phyloP scores from a whole-genome alignment of 2,329 filamentous ascomycete genomes.

The Colletotrichum horii region DNA sequence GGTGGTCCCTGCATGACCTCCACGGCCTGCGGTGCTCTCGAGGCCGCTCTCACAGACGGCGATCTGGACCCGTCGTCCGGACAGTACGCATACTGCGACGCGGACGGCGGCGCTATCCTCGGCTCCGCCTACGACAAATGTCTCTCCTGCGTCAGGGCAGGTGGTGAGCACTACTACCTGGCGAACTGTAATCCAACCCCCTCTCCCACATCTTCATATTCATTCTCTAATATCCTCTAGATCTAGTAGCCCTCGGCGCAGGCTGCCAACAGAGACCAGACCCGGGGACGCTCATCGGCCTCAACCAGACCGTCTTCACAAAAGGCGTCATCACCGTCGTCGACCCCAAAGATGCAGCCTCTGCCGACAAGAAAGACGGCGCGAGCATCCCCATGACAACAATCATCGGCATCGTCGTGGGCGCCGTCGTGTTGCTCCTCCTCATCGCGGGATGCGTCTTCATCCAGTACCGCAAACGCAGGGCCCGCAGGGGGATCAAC shows the following conservation, averaged over 20 bases:
- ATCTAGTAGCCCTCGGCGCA: conserved; percentile 55
- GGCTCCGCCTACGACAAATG: conserved; percentile 43
- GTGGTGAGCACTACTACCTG: conserved; percentile 46
- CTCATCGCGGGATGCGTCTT: conserved; percentile 44
- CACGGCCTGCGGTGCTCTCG: conserved; percentile 53
- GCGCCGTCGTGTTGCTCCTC: conserved; percentile 40
- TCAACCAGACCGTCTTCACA: conserved; percentile 53
- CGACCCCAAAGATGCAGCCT: conserved; percentile 31
- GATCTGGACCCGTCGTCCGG: conserved; percentile 36
- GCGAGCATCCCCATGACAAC: conserved; percentile 38
- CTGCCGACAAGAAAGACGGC: conserved; percentile 9
- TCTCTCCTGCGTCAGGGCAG: conserved; percentile 49
- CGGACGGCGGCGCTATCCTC: conserved; percentile 40
- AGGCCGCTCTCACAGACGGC: conserved; percentile 43
- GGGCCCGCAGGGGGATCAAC: conserved; percentile 32
- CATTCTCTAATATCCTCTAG: conserved; percentile 32
- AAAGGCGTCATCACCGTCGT: conserved; percentile 33
- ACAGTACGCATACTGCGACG: conserved; percentile 52
- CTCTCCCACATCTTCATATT: neutral
- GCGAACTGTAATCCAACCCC: conserved; percentile 50
- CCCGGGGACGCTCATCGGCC: conserved; percentile 37
- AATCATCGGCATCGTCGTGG: conserved; percentile 51
- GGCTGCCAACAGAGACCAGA: conserved; percentile 54
- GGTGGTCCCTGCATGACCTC: conserved; percentile 56
- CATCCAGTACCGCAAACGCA: conserved; percentile 51